Percentiles rank a stretch among this genome's conserved stretches.
Evolutionary conservation across 2,329 filamentous ascomycete species (phyloP).

Genomic region (Akanthomyces muscarius): DNA sequence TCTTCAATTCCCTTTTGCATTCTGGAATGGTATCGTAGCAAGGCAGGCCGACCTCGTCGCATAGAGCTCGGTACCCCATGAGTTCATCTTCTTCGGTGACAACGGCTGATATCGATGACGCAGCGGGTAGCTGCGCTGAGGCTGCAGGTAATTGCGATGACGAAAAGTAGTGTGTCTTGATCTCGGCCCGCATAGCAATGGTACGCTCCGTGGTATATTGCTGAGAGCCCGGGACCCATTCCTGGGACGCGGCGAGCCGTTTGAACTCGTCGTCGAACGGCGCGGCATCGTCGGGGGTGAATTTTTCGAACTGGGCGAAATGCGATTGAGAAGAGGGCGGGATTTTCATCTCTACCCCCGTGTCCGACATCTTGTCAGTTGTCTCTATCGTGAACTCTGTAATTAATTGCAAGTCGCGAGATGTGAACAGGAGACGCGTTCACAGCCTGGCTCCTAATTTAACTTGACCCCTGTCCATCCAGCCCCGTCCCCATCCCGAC

Average conservation of each 20-base stretch:
- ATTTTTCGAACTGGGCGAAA: constrained; percentile 29
- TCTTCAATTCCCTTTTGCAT: constrained; percentile 26
- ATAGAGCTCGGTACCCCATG: constrained; percentile 26
- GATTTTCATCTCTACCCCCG: neutral
- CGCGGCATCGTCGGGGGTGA: constrained; percentile 27
- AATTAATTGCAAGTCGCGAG: neutral
- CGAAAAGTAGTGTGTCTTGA: constrained; percentile 29
- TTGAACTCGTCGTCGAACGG: constrained; percentile 30
- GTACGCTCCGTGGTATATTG: constrained; percentile 29
- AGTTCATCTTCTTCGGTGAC: constrained; percentile 21
- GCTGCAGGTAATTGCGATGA: constrained; percentile 18
- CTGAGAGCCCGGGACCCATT: constrained; percentile 28
- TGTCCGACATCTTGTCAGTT: neutral
- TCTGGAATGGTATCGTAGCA: constrained; percentile 19
- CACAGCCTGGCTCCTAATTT: neutral
- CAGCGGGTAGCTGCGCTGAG: no score
- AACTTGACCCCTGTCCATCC: neutral
- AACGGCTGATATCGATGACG: neutral
- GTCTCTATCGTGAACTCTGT: neutral
- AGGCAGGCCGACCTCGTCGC: constrained; percentile 27
- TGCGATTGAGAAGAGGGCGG: constrained; percentile 28
- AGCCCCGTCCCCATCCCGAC: neutral
- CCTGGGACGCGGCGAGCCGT: constrained; percentile 30
- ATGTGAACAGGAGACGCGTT: neutral
- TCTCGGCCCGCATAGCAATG: constrained; percentile 28